Evolutionary conservation across 352 stramenopile genomes (phyloP).

Genomic region (Phytopythium cucurbitacearum): DNA sequence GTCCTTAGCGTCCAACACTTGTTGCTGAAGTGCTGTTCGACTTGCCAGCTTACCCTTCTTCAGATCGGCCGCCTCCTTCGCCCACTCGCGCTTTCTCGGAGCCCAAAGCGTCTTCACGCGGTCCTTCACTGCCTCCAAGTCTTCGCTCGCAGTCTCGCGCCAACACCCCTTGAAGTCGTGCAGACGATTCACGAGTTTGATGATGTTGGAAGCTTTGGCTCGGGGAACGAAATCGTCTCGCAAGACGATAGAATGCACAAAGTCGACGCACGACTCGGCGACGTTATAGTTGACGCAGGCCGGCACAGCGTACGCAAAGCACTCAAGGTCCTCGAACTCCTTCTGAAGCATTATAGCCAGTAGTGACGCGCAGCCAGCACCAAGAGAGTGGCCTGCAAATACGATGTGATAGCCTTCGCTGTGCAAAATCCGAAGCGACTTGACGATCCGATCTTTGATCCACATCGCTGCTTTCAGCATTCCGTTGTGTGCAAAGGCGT

Average conservation of each 20-base stretch:
- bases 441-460: slow-evolving; percentile 83
- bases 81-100: slow-evolving; percentile 78
- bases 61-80: slow-evolving; percentile 54
- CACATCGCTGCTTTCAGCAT: slow-evolving; percentile 86
- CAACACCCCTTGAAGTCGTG: slow-evolving; percentile 82
- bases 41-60: slow-evolving; percentile 39
- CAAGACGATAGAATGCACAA: slow-evolving; percentile 82
- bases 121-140: slow-evolving; percentile 78
- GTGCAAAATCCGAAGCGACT: slow-evolving; percentile 67
- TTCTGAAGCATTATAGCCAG: slow-evolving; percentile 84
- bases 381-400: slow-evolving; percentile 77
- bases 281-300: slow-evolving; percentile 80
- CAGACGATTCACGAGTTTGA: slow-evolving; percentile 69
- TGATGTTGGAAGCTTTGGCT: slow-evolving; percentile 78
- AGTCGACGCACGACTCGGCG: slow-evolving; percentile 69
- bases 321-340: slow-evolving; percentile 77
- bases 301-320: slow-evolving; percentile 83
- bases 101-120: slow-evolving; percentile 81
- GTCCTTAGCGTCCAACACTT: neutral
- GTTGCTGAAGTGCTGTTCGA: neutral
- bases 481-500: slow-evolving; percentile 83
- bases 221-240: slow-evolving; percentile 84
- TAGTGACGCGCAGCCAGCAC: slow-evolving; percentile 68
- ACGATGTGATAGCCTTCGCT: slow-evolving; percentile 79
- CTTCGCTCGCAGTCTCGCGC: slow-evolving; percentile 73